phyloP scores from a whole-genome alignment of 306 rosid species.

The Dicorynia guianensis region DNA sequence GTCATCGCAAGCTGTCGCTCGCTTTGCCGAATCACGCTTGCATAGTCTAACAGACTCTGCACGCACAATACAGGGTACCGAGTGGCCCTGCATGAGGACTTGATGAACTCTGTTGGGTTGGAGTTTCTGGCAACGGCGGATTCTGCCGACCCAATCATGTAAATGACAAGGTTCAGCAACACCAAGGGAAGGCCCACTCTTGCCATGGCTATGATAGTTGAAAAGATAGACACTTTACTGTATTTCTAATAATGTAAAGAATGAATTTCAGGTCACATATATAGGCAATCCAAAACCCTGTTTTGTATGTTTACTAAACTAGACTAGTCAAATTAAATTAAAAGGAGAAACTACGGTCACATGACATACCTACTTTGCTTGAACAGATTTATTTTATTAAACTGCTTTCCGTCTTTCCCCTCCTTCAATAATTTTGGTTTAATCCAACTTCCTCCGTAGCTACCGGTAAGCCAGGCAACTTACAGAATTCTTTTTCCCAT shows the following conservation, averaged over 20 bases:
- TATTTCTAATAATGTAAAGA: neutral
- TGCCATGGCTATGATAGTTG: slow-evolving; percentile 45
- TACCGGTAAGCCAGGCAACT: neutral
- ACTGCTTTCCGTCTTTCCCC: neutral
- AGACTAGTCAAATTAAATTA: slow-evolving; percentile 2
- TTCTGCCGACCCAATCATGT: slow-evolving; percentile 31
- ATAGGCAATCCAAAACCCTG: slow-evolving; percentile 11
- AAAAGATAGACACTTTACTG: neutral
- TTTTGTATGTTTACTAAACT: neutral
- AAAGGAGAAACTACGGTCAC: neutral
- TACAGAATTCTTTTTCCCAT: neutral
- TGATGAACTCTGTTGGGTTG: slow-evolving; percentile 57
- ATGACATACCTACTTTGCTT: slow-evolving; percentile 15
- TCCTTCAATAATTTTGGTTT: neutral
- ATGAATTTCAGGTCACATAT: slow-evolving; percentile 7
- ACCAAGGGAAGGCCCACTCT: slow-evolving; percentile 43
- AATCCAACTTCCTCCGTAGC: neutral
- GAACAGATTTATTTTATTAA: neutral
- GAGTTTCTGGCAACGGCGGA: slow-evolving; percentile 34
- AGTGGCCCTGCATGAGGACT: slow-evolving; percentile 66
- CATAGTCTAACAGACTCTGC: slow-evolving; percentile 53
- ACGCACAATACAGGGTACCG: slow-evolving; percentile 68
- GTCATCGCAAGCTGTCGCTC: slow-evolving; percentile 63
- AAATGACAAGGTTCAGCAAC: slow-evolving; percentile 40
- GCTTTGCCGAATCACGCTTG: slow-evolving; percentile 55